Evolutionary conservation across 2,329 filamentous ascomycete genomes (phyloP).

Genomic region (Gnomoniopsis smithogilvyi): DNA sequence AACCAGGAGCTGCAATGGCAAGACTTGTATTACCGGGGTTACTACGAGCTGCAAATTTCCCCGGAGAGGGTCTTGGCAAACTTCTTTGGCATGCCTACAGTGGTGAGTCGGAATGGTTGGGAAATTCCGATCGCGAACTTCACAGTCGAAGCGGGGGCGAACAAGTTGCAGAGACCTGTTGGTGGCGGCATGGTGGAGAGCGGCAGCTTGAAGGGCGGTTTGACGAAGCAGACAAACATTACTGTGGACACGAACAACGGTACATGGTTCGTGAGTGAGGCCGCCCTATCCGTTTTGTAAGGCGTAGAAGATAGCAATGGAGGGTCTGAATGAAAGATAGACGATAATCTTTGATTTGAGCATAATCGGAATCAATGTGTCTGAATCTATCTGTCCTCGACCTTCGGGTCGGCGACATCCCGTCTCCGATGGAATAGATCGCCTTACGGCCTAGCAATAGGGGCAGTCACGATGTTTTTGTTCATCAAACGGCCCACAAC

Average conservation of each 20-base stretch:
- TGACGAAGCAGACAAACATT: slow-evolving; percentile 5
- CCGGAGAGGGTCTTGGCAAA: slow-evolving; percentile 57
- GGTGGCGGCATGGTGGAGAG: slow-evolving; percentile 44
- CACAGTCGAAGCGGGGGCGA: slow-evolving; percentile 60
- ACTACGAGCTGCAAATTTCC: slow-evolving; percentile 62
- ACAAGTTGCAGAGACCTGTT: slow-evolving; percentile 46
- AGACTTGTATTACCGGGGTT: slow-evolving; percentile 71
- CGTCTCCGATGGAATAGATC: no score
- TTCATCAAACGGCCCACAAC: no score
- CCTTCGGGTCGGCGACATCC: no score
- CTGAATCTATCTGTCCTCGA: neutral
- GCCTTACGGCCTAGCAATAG: no score
- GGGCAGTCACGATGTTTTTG: no score
- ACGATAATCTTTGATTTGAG: neutral
- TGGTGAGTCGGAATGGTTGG: slow-evolving; percentile 56
- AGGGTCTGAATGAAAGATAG: neutral
- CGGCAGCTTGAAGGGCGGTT: slow-evolving; percentile 50
- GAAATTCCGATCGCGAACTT: slow-evolving; percentile 70
- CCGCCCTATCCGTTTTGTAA: neutral
- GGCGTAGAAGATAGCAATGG: neutral
- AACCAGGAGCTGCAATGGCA: slow-evolving; percentile 71
- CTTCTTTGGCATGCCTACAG: slow-evolving; percentile 62
- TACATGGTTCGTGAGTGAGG: slow-evolving; percentile 10
- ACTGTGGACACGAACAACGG: slow-evolving; percentile 5
- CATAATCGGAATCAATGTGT: neutral